phyloP scores from a whole-genome alignment of 192 early-diverging fungal species.

The Oehlia diaphana region DNA sequence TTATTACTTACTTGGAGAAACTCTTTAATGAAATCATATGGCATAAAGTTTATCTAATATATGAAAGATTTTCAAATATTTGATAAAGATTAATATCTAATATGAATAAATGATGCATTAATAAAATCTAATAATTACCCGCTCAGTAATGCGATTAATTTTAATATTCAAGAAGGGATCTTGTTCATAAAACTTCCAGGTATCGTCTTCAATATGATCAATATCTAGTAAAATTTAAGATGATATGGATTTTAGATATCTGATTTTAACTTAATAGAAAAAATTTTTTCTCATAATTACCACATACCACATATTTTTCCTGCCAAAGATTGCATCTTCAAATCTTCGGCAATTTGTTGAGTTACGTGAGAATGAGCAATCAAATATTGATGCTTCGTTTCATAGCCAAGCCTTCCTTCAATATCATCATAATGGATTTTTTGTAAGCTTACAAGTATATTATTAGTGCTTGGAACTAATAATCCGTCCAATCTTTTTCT shows the following conservation, averaged over 20 bases:
- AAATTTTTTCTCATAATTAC: neutral
- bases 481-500: neutral
- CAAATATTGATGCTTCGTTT: neutral
- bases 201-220: neutral
- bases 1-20: neutral
- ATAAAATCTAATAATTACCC: neutral
- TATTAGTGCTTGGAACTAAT: neutral
- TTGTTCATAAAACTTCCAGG: neutral
- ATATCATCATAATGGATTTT: neutral
- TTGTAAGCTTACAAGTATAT: neutral
- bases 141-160: neutral
- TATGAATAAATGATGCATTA: neutral
- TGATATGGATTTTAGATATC: neutral
- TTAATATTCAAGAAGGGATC: neutral
- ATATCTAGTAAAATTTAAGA: neutral
- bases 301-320: neutral
- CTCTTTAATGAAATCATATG: neutral
- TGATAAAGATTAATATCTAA: neutral
- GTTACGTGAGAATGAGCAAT: neutral
- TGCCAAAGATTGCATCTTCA: neutral
- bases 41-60: no score
- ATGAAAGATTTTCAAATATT: no score
- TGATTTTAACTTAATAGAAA: no score
- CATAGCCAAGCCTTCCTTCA: neutral
- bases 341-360: neutral